These are phyloP conservation scores for Fusarium sp. DNA, from an alignment of 2,329 filamentous ascomycete genomes.

Conservation along the genomic window DNA sequence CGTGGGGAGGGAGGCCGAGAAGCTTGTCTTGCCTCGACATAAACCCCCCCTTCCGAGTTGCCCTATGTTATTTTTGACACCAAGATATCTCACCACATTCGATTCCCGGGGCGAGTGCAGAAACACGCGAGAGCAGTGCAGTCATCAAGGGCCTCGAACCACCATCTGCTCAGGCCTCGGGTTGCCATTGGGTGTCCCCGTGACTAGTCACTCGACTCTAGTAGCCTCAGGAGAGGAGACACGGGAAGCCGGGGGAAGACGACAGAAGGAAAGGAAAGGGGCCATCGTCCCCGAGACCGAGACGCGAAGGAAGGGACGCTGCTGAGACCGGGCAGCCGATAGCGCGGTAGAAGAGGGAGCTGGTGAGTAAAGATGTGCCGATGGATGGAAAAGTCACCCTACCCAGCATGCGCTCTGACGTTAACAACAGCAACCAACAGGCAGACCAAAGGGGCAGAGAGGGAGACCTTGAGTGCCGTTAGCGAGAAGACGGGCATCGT, in stretches of 20 bases:
- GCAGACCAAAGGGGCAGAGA: conserved; percentile 27
- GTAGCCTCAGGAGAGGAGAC: conserved; percentile 24
- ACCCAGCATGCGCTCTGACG: conserved; percentile 39
- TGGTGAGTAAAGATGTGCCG: conserved; percentile 39
- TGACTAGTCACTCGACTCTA: conserved; percentile 42
- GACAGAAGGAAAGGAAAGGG: conserved; percentile 25
- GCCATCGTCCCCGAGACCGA: conserved; percentile 31
- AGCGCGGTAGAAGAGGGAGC: conserved; percentile 24
- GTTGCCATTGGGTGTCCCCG: conserved; percentile 38
- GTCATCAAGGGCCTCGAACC: conserved; percentile 42
- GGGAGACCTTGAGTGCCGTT: conserved; percentile 8
- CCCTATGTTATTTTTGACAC: conserved; percentile 36
- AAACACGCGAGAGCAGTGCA: conserved; percentile 33
- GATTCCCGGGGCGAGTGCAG: conserved; percentile 24
- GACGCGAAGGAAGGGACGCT: conserved; percentile 22
- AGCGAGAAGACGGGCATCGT: conserved; percentile 25
- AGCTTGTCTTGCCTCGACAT: conserved; percentile 39
- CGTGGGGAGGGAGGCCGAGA: conserved; percentile 38
- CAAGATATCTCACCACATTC: conserved; percentile 30
- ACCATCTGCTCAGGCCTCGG: conserved; percentile 37
- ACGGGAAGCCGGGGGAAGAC: conserved; percentile 4
- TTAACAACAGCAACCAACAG: conserved; percentile 32
- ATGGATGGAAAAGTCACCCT: conserved; percentile 40
- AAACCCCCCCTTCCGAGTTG: conserved; percentile 23
- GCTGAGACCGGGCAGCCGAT: conserved; percentile 12